phyloP scores from a whole-genome alignment of 1,139 yeast species.

The Magnusiomyces ingens region DNA sequence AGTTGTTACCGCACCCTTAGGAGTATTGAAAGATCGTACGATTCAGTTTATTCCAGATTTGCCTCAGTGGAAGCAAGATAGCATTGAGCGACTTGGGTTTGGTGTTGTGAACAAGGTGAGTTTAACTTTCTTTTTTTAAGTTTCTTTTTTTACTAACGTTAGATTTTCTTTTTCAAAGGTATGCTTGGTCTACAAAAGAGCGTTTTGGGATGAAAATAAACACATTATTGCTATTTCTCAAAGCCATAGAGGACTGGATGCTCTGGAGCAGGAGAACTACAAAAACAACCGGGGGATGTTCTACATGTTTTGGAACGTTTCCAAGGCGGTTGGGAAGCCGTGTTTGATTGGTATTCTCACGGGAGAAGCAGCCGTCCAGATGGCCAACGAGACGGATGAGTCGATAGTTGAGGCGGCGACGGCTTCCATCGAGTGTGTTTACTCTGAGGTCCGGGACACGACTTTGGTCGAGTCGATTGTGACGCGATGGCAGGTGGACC shows the following conservation, averaged over 20 bases:
- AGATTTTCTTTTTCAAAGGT: slow-evolving; percentile 19
- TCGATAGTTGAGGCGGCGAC: slow-evolving; percentile 33
- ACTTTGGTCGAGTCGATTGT: slow-evolving; percentile 35
- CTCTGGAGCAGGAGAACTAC: slow-evolving; percentile 22
- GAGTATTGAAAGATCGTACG: slow-evolving; percentile 36
- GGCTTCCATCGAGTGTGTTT: slow-evolving; percentile 28
- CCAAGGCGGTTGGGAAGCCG: slow-evolving; percentile 34
- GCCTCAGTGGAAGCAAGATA: slow-evolving; percentile 38
- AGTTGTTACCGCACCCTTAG: slow-evolving; percentile 38
- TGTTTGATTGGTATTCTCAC: slow-evolving; percentile 37
- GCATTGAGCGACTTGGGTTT: slow-evolving; percentile 37
- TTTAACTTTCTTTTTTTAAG: not conserved
- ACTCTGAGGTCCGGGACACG: slow-evolving; percentile 22
- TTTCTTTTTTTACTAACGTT: not conserved
- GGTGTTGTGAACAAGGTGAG: slow-evolving; percentile 38
- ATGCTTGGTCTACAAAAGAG: slow-evolving; percentile 33
- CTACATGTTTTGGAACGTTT: slow-evolving; percentile 37
- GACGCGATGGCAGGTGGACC: slow-evolving; percentile 41
- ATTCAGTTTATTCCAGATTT: slow-evolving; percentile 39
- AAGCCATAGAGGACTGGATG: slow-evolving; percentile 16
- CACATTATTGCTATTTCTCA: slow-evolving; percentile 34
- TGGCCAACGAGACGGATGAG: slow-evolving; percentile 32
- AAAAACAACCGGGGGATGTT: slow-evolving; percentile 33
- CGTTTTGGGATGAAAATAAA: slow-evolving; percentile 37
- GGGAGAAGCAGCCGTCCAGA: slow-evolving; percentile 35